Base-by-base conservation (phyloP, 768 basidiomycete genomes). In the Mycena galopus region DNA sequence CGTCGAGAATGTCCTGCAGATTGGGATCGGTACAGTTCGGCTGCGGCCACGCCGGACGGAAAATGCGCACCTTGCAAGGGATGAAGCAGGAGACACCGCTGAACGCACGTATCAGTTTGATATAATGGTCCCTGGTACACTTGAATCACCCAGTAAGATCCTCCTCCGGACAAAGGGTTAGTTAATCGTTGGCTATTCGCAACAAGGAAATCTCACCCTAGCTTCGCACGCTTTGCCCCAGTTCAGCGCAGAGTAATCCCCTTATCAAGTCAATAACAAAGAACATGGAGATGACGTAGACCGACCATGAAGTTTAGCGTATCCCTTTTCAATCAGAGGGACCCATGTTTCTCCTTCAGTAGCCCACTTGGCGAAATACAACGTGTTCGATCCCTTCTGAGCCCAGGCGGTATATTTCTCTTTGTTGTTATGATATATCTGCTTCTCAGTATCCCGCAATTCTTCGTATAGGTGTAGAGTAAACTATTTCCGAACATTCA, bases 241-340 rank as follows among this genome's bases (percentile, higher is more conserved):
- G 30, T 75, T 69, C 39, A 90, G 73, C 1, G 85, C 81, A 0
- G 82, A 81, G 77, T 88, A 90, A 67, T 86, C 86, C 2, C 85
- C 72, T 53, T 16, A 14, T 23, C 23, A 17, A 27, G 10, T 65
- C 19, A 57, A 37, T 55, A 74, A 39, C 10, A 19, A 8, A 17
- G 53, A 39, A 23, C 5, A 17, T 5, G 3, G 23, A n/a, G 23
- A 67, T 27, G n/a, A 63, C 1, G 17, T 23, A 33, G 44, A 53
- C 61, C 55, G 30, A 11, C 83, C 89, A 71, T 90, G 88, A 2
- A 89, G 76, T 73, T 90, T 90, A 0, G 89, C 89, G 65, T 86
- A 90, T 5, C 89, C 89, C 74, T 91, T 91, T 76, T 90, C 89
- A 27, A 89, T 81, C 2, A 90, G 77, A 2, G 89, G 86, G 0